Conservation (phyloP, 441 rosid genomes). For the Erodium moschatum region DNA sequence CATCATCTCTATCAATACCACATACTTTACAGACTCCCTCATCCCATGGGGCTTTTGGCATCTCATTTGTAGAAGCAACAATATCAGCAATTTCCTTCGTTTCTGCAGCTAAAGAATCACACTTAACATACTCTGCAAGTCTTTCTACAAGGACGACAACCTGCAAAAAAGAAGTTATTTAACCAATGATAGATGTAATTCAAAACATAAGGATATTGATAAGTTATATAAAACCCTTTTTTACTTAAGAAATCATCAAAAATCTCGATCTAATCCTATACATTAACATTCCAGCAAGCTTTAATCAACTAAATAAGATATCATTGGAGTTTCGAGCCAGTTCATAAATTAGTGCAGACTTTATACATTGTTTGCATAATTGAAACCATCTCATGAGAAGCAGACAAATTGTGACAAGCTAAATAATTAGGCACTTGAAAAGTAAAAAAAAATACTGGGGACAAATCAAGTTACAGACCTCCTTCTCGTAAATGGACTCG, state of each 20-base stretch:
- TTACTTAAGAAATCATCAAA: not conserved
- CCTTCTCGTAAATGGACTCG: constrained; percentile 57
- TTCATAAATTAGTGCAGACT: not conserved
- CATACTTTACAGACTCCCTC: constrained; percentile 98
- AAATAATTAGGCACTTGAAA: constrained; percentile 2
- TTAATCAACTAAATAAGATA: not conserved
- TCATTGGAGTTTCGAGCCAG: not conserved
- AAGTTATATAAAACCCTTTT: not conserved
- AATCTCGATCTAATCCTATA: not conserved
- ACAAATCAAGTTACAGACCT: constrained; percentile 41
- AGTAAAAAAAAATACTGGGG: not conserved
- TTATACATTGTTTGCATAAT: not conserved
- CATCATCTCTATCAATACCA: constrained; percentile 93
- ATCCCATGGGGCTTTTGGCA: constrained; percentile 98
- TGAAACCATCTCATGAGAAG: not conserved
- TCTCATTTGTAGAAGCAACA: constrained; percentile 49
- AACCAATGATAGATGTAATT: constrained; percentile 5
- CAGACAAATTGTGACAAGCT: not conserved
- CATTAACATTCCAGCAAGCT: not conserved
- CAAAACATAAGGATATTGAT: not conserved
- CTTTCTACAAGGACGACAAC: constrained; percentile 59
- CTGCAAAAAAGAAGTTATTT: constrained; percentile 40
- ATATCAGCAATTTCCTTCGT: constrained; percentile 56
- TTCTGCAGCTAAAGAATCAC: constrained; percentile 54
- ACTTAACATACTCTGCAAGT: constrained; percentile 46